These are phyloP conservation scores for Nitzschia sp. DNA, from an alignment of 108 stramenopile species.

Conservation along the genomic window DNA sequence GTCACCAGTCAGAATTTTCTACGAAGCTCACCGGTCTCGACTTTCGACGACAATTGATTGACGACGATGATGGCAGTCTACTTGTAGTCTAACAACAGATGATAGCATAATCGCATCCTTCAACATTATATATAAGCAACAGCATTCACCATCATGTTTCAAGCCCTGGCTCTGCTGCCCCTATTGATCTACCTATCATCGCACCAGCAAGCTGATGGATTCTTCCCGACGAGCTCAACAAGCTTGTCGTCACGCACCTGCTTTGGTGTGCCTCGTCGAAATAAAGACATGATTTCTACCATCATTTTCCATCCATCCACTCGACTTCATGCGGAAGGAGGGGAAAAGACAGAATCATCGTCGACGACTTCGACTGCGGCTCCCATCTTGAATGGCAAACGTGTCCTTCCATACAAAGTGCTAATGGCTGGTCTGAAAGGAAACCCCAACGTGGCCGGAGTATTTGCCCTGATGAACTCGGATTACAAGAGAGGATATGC, in stretches of 20 bases:
- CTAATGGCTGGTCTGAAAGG: conserved; percentile 56
- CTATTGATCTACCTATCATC: background rate
- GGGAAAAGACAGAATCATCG: background rate
- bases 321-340: background rate
- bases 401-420: conserved; percentile 62
- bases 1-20: too few relatives aligned
- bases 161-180: background rate
- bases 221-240: background rate
- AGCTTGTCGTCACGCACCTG: background rate
- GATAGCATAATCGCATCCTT: too few relatives aligned
- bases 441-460: conserved; percentile 60
- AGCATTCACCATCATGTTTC: background rate
- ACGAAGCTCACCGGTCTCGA: too few relatives aligned
- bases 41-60: too few relatives aligned
- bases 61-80: too few relatives aligned
- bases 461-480: conserved; percentile 70
- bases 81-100: too few relatives aligned
- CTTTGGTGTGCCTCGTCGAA: background rate
- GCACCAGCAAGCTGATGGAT: background rate
- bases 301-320: too few relatives aligned
- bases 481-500: conserved; percentile 59
- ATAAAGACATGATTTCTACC: too few relatives aligned
- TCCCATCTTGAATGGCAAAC: conserved; percentile 76
- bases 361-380: background rate
- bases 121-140: background rate